A percentile compares a stretch with the other conserved stretches of the same genome.
These are phyloP conservation scores for Mortierella sp. DNA, from an alignment of 371 early-diverging fungal genomes.

Conservation along the genomic window DNA sequence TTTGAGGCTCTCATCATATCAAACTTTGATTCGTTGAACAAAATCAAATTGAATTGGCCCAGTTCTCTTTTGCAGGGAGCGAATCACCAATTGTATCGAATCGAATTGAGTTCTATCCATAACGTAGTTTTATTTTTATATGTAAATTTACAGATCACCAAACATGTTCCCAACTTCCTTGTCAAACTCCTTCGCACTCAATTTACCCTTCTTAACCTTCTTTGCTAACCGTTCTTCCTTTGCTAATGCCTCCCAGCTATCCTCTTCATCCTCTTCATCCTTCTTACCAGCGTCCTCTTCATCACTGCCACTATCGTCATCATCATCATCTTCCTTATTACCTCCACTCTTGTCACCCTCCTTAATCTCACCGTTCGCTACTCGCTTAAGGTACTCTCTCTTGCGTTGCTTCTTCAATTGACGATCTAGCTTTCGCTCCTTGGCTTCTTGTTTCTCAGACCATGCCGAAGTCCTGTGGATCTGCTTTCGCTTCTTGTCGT, in stretches of 20 bases:
- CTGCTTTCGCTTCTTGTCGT: slow-evolving; percentile 42
- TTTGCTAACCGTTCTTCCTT: slow-evolving; percentile 23
- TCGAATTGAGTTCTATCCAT: too few relatives aligned
- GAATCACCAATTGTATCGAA: too few relatives aligned
- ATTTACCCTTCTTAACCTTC: slow-evolving; percentile 29
- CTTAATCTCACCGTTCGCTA: slow-evolving; percentile 49
- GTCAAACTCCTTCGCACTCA: slow-evolving; percentile 37
- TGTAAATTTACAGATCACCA: slow-evolving; percentile 13
- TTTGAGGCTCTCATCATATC: too few relatives aligned
- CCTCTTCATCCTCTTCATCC: slow-evolving; percentile 24
- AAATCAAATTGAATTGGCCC: too few relatives aligned
- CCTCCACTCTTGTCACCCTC: slow-evolving; percentile 3
- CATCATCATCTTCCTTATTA: neutral
- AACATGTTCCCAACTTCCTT: slow-evolving; percentile 53
- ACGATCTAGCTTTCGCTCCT: slow-evolving; percentile 73
- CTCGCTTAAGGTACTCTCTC: slow-evolving; percentile 66
- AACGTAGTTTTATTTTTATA: slow-evolving; percentile 28
- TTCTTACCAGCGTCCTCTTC: slow-evolving; percentile 14
- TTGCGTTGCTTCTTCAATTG: slow-evolving; percentile 77
- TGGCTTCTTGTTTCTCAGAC: slow-evolving; percentile 80
- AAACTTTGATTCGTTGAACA: slow-evolving; percentile 5
- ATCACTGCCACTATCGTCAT: slow-evolving; percentile 27
- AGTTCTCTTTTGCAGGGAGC: too few relatives aligned
- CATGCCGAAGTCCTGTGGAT: slow-evolving; percentile 67
- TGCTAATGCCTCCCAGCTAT: slow-evolving; percentile 33